These are phyloP conservation scores for Fusarium sp. DNA, from an alignment of 2,329 filamentous ascomycete genomes.

Conservation along the genomic window DNA sequence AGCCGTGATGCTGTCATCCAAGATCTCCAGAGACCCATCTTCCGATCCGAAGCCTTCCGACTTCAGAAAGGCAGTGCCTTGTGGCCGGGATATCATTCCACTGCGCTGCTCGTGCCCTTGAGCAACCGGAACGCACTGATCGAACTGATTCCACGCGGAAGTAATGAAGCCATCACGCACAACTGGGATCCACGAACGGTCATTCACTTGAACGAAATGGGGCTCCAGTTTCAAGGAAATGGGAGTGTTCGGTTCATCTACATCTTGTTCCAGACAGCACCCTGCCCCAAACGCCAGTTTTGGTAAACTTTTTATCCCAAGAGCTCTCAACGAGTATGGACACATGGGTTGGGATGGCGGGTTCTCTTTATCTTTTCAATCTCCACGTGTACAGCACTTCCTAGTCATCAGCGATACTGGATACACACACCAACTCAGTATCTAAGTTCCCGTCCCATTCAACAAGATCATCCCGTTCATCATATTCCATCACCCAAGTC, in stretches of 20 bases:
- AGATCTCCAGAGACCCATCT: slow-evolving; percentile 16
- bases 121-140: slow-evolving; percentile 7
- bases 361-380: neutral
- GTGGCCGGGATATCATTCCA: slow-evolving; percentile 19
- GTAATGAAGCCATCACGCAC: neutral
- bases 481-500: slow-evolving; percentile 13
- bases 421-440: neutral
- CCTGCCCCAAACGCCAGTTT: neutral
- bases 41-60: slow-evolving; percentile 34
- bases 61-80: slow-evolving; percentile 21
- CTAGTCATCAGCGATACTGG: neutral
- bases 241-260: slow-evolving; percentile 37
- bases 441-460: neutral
- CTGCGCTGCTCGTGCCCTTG: slow-evolving; percentile 29
- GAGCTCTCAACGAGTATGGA: neutral
- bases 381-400: neutral
- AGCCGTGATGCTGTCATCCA: slow-evolving; percentile 15
- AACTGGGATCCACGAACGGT: slow-evolving; percentile 29
- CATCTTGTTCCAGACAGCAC: slow-evolving; percentile 24
- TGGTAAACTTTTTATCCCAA: neutral
- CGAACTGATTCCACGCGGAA: slow-evolving; percentile 27
- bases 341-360: neutral
- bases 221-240: slow-evolving; percentile 18
- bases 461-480: slow-evolving; percentile 11
- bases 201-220: slow-evolving; percentile 34